phyloP scores from a whole-genome alignment of 2,329 filamentous ascomycete genomes.

The Alternaria panax region DNA sequence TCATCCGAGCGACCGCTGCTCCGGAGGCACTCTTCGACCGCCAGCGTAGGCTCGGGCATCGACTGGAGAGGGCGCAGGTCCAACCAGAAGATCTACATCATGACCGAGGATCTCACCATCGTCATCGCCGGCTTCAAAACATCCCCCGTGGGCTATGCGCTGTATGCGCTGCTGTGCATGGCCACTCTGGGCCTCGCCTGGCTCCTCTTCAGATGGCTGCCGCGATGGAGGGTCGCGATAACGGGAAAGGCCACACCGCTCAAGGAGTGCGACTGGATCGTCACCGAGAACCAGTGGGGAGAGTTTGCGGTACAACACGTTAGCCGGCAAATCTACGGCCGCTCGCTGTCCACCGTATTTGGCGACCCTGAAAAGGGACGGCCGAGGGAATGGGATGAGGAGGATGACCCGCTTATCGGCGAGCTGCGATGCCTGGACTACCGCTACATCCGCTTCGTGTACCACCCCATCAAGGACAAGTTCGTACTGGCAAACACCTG shows the following conservation, averaged over 20 bases:
- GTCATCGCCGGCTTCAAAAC: conserved; percentile 92
- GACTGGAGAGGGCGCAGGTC: conserved; percentile 66
- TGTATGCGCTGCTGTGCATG: conserved; percentile 75
- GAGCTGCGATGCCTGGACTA: conserved; percentile 84
- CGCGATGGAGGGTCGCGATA: conserved; percentile 81
- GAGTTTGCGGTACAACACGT: conserved; percentile 84
- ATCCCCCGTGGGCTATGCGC: conserved; percentile 69
- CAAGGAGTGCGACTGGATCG: conserved; percentile 84
- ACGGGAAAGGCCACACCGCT: conserved; percentile 74
- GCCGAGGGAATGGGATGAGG: conserved; percentile 73
- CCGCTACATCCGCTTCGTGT: conserved; percentile 92
- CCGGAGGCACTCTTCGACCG: conserved; percentile 72
- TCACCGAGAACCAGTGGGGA: conserved; percentile 97
- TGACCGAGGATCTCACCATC: conserved; percentile 91
- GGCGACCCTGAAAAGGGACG: conserved; percentile 70
- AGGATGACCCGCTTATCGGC: conserved; percentile 76
- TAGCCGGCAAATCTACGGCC: conserved; percentile 64
- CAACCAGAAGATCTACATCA: conserved; percentile 91
- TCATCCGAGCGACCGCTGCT: conserved; percentile 69
- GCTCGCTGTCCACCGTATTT: conserved; percentile 72
- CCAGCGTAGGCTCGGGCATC: conserved; percentile 70
- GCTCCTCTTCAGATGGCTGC: conserved; percentile 88
- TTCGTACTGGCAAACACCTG: conserved; percentile 87
- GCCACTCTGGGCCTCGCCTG: conserved; percentile 79
- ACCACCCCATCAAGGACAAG: conserved; percentile 86